Evolutionary conservation across 1,284 basidiomycete species (phyloP).

Genomic region (Cutaneotrichosporon cyanovorans): DNA sequence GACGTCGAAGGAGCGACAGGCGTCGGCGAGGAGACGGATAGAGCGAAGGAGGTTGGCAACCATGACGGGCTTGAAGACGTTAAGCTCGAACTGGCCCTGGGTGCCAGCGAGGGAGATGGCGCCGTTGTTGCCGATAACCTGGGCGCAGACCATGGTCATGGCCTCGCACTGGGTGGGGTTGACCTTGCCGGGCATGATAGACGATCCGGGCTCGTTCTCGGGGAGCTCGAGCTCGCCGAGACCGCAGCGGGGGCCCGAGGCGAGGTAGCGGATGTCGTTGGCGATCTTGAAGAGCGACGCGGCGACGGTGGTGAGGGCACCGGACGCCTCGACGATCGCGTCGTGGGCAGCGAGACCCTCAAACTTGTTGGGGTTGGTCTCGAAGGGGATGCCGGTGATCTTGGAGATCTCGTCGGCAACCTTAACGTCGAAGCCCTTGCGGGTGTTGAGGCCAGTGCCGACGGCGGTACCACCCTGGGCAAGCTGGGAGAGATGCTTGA

Average conservation of each 20-base stretch:
- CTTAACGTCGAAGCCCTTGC: slow-evolving; percentile 90
- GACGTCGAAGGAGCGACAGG: slow-evolving; percentile 87
- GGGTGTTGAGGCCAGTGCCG: slow-evolving; percentile 95
- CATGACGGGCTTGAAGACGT: slow-evolving; percentile 99
- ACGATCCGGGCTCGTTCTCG: slow-evolving; percentile 98
- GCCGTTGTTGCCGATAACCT: slow-evolving; percentile 98
- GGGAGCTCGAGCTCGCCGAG: slow-evolving; percentile 90
- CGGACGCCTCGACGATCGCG: slow-evolving; percentile 93
- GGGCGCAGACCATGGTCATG: slow-evolving; percentile 95
- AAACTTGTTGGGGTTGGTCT: slow-evolving; percentile 99
- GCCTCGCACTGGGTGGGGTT: slow-evolving; percentile 99
- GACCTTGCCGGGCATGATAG: slow-evolving; percentile 99
- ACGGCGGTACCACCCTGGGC: slow-evolving; percentile 99
- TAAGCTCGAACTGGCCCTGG: slow-evolving; percentile 97
- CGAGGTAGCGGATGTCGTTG: slow-evolving; percentile 97
- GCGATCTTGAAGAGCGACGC: slow-evolving; percentile 99
- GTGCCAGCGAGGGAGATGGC: slow-evolving; percentile 86
- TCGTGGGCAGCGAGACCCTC: slow-evolving; percentile 96
- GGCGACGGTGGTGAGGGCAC: slow-evolving; percentile 89
- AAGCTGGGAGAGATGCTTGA: slow-evolving; percentile 81
- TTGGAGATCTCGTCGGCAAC: slow-evolving; percentile 88
- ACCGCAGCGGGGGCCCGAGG: slow-evolving; percentile 94
- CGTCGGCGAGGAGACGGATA: slow-evolving; percentile 88
- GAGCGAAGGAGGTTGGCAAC: slow-evolving; percentile 77
- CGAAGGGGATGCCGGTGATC: slow-evolving; percentile 82